Base-by-base conservation (phyloP, 192 early-diverging fungal genomes). In the Piromyces sp. region DNA sequence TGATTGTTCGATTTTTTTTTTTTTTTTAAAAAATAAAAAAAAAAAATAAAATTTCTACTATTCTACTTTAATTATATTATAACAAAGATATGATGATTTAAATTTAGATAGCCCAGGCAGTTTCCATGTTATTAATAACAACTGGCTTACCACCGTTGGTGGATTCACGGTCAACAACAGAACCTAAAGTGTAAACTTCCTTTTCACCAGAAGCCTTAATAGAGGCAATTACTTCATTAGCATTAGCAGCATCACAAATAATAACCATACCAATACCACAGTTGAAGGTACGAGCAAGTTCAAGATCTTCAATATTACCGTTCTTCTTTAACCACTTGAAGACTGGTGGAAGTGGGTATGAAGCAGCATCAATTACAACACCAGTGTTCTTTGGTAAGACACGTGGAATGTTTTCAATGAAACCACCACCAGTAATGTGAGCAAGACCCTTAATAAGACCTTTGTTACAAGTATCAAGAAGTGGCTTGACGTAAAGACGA, bases 181-280 rank as follows among this genome's bases (percentile, higher is more conserved):
- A 68, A 68, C 51, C 51, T 68, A 68, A 68, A 68, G 51, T 68
- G 51, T 68, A 68, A 68, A 68, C 51, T 68, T 68, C 51, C 26
- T 68, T 68, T 68, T 68, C 51, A 68, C 51, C 51, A 68, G 51
- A 26, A 68, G 51, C 51, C 51, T 68, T 68, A 68, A 68, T n/a
- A 11, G 51, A 68, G 9, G 51, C 51, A 68, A 68, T 68, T n/a
- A 68, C 51, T 68, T 68, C 51, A 68, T 2, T 9, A 68, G 51
- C 51, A 6, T 68, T 68, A n/a, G 51, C 2, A 68, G 51, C 51
- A 68, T 68, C 51, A 68, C 51, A 68, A 31, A 98, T 91, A 14
- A 98, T 85, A 30, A 97, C 94, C 97, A 99, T 98, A 81, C 98
- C 98, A 83, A 99, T 95, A 82, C 98, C 98, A 86, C 96, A 98